Conservation (phyloP, 441 rosid species). For the Codiaeum variegatum region DNA sequence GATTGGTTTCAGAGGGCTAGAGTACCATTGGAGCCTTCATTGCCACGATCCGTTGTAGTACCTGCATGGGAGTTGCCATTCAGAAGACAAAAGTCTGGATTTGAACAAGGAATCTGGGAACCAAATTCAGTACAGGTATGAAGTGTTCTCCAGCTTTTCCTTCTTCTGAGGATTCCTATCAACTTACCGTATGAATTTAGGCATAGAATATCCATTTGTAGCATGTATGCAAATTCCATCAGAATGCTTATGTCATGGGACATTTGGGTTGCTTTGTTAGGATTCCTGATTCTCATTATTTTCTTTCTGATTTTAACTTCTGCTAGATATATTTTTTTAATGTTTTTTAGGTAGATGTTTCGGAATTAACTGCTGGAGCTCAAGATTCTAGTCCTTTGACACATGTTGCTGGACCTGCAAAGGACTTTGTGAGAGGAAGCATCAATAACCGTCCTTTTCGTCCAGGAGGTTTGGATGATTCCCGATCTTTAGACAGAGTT, state of each 20-base stretch:
- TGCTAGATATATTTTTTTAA: constrained; percentile 33
- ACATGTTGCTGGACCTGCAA: constrained; percentile 59
- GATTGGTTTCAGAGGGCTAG: constrained; percentile 89
- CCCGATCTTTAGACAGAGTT: constrained; percentile 55
- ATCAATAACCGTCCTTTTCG: constrained; percentile 86
- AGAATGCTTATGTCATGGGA: neutral
- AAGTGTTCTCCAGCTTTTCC: constrained; percentile 5
- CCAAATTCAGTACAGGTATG: constrained; percentile 75
- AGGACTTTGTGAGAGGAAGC: constrained; percentile 90
- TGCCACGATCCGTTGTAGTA: constrained; percentile 65
- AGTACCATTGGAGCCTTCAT: constrained; percentile 67
- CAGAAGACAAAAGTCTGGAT: constrained; percentile 40
- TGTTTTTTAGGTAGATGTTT: constrained; percentile 75
- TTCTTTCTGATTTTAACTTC: constrained; percentile 26
- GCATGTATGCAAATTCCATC: neutral
- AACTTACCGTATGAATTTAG: constrained; percentile 1
- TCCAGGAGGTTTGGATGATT: constrained; percentile 88
- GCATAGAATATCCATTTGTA: neutral
- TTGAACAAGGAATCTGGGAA: constrained; percentile 55
- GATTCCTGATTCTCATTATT: neutral
- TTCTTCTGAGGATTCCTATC: neutral
- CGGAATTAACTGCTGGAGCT: constrained; percentile 62
- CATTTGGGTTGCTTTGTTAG: constrained; percentile 2
- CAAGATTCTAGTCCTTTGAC: constrained; percentile 66
- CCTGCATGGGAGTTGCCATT: constrained; percentile 93